Evolutionary conservation across 352 stramenopile species (phyloP).

Genomic region (Blastocystis sp.): DNA sequence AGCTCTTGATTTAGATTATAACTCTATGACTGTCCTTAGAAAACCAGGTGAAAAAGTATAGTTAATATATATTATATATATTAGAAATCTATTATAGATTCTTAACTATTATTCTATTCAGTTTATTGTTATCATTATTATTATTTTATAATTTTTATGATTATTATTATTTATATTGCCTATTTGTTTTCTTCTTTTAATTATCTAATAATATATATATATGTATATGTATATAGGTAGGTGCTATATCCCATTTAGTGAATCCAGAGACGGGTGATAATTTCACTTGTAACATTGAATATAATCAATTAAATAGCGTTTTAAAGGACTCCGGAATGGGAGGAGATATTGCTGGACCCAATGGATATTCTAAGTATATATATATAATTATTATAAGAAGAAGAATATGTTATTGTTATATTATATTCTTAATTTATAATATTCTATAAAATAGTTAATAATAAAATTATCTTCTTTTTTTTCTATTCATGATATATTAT

Average conservation of each 20-base stretch:
- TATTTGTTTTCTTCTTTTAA: no score
- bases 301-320: conserved; percentile 77
- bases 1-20: conserved; percentile 13
- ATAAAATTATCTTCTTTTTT: neutral
- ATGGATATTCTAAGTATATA: conserved; percentile 40
- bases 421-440: conserved; percentile 46
- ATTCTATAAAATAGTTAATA: neutral
- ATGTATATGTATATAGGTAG: no score
- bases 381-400: conserved; percentile 36
- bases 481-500: neutral
- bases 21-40: conserved; percentile 22
- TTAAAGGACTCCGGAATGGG: conserved; percentile 51
- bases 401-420: no score
- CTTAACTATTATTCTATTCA: no score
- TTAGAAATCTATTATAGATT: no score
- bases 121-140: no score
- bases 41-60: conserved; percentile 23
- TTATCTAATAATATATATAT: no score
- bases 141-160: no score
- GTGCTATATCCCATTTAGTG: conserved; percentile 57
- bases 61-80: no score
- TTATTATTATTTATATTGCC: no score
- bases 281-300: conserved; percentile 74
- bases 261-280: conserved; percentile 46
- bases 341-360: conserved; percentile 57